These are phyloP conservation scores for Aspergillus nomiae DNA, from an alignment of 2,329 filamentous ascomycete genomes.

Conservation along the genomic window DNA sequence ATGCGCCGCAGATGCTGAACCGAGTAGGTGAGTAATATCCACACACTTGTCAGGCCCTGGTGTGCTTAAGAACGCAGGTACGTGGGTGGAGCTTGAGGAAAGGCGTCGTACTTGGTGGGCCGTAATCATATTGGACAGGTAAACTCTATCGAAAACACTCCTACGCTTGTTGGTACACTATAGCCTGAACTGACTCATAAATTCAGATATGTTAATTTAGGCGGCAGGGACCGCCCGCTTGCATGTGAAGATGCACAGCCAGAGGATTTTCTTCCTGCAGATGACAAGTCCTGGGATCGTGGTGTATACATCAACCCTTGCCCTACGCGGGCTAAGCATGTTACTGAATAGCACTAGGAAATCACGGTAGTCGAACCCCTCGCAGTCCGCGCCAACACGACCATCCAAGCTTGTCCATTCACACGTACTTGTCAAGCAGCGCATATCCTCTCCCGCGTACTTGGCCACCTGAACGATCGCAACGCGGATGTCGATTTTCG, in stretches of 20 bases:
- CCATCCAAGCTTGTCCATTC: neutral
- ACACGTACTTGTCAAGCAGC: neutral
- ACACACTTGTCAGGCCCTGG: fast-evolving
- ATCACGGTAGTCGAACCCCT: neutral
- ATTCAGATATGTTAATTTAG: neutral
- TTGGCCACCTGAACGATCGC: neutral
- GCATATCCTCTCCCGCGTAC: neutral
- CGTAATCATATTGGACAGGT: neutral
- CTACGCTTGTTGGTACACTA: neutral
- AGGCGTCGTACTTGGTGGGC: slow-evolving; percentile 3
- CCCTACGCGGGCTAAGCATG: neutral
- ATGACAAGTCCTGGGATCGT: neutral
- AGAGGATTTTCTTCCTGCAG: neutral
- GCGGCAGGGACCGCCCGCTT: neutral
- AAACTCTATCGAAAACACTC: no score
- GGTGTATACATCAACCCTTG: neutral
- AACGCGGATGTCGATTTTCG: neutral
- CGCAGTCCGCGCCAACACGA: neutral
- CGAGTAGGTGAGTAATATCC: neutral
- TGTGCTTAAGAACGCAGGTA: neutral
- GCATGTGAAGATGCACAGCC: slow-evolving; percentile 1
- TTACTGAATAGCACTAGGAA: neutral
- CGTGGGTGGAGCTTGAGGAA: neutral
- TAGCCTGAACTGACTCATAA: neutral
- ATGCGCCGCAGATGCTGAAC: neutral